These are phyloP conservation scores for Amanita pseudoporphyria DNA, from an alignment of 768 basidiomycete species.

Conservation along the genomic window DNA sequence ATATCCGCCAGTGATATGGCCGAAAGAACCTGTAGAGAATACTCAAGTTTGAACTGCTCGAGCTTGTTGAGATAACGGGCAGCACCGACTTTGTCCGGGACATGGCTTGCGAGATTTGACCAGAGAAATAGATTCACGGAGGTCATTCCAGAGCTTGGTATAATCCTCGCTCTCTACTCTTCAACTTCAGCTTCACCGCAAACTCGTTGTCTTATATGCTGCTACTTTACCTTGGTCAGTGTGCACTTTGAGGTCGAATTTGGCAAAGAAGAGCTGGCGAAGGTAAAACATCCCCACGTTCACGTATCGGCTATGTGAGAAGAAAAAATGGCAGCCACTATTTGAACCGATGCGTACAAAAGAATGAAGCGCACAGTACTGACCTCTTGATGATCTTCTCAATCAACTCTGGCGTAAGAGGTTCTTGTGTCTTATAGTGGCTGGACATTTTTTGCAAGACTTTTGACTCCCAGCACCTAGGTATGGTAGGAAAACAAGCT, in stretches of 20 bases:
- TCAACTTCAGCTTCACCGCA: slow-evolving; percentile 2
- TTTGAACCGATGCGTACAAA: not conserved
- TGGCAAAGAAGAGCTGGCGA: slow-evolving; percentile 78
- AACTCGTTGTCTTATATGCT: not conserved
- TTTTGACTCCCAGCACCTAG: slow-evolving; percentile 73
- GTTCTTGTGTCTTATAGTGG: slow-evolving; percentile 69
- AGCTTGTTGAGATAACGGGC: not conserved
- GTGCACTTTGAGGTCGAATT: slow-evolving; percentile 70
- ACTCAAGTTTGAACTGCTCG: not conserved
- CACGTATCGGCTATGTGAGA: slow-evolving; percentile 48
- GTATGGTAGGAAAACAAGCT: not conserved
- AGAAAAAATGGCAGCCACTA: not conserved
- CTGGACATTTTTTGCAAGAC: slow-evolving; percentile 72
- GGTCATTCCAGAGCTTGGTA: slow-evolving; percentile 69
- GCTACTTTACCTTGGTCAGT: slow-evolving; percentile 45
- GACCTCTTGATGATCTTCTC: slow-evolving; percentile 74
- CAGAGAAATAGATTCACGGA: slow-evolving; percentile 61
- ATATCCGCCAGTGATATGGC: slow-evolving; percentile 70
- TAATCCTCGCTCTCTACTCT: slow-evolving; percentile 49
- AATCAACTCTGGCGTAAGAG: slow-evolving; percentile 64
- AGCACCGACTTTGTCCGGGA: slow-evolving; percentile 52
- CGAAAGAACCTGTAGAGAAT: slow-evolving; percentile 44
- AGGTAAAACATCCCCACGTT: slow-evolving; percentile 78
- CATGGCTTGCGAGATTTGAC: slow-evolving; percentile 49
- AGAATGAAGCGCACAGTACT: slow-evolving; percentile 3